Evolutionary conservation across 2,329 filamentous ascomycete genomes (phyloP), one percentile per base, ranked within the genome.

Genomic region (Aspergillus puulaauensis): DNA sequence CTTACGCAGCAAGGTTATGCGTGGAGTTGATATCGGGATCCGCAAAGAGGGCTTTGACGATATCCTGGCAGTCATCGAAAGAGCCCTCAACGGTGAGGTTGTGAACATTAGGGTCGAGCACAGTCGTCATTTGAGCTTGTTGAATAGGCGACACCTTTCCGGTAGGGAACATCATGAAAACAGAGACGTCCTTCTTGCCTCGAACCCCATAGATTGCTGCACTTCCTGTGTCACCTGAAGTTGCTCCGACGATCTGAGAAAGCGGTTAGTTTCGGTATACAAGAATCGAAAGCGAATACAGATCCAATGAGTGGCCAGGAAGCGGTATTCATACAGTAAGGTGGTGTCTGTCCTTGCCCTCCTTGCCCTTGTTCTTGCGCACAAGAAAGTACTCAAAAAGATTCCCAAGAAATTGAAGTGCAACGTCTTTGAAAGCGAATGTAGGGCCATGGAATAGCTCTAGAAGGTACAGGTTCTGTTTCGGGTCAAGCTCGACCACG

Each of bases 371-470:
- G 57, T 80, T 80, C 65, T 73, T 76, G 8, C 78, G 73, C 5
- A 76, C 70, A 4, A 81, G 69, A 59, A 80, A 76, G 61, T 77
- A 81, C 63, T 80, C 77, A 57, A 80, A 98, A 2, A 99, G 81
- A 70, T 99, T 98, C n/a, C 95, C 95, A 2, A 99, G 79, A 71
- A 97, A 95, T 68, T 98, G 93, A 61, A 98, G 80, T 15, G 93
- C 93, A 52, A 93, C 90, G 75, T 98, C 93, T 78, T 98, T 96
- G 81, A 98, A 98, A 2, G 93, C 90, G 73, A 92, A 97, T 0
- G 89, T 98, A 5, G 93, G 95, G 1, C 95, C 95, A 73, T 98
- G 93, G 82, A 98, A 99, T 44, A 99, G 84, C 76, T 99, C 95
- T 35, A 99, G 85, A 56, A 97, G 81, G 72, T 96, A 87, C 43